phyloP scores from a whole-genome alignment of 805 yeast species.

The Candida silvatica region DNA sequence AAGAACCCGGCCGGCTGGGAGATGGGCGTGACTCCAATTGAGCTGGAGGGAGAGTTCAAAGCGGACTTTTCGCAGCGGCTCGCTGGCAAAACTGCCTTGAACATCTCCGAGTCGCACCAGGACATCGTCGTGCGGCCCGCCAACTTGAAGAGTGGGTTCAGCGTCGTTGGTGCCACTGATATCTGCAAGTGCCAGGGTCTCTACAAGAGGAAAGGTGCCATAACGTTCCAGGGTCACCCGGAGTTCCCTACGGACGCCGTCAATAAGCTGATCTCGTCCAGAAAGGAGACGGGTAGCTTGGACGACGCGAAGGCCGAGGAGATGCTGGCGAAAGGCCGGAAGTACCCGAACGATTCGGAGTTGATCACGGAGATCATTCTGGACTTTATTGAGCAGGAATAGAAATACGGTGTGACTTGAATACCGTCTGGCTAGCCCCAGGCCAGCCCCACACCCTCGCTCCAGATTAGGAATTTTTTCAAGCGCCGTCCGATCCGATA shows the following conservation, averaged over 20 bases:
- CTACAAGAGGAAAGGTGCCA: conserved; percentile 36
- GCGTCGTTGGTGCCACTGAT: conserved; percentile 42
- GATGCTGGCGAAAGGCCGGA: conserved; percentile 1
- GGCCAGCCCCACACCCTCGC: too few relatives aligned
- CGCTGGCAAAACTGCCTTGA: conserved; percentile 14
- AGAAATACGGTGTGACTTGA: too few relatives aligned
- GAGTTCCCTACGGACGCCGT: conserved; percentile 46
- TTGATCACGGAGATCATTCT: conserved; percentile 2
- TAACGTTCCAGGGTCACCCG: conserved; percentile 88
- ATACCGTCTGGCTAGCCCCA: too few relatives aligned
- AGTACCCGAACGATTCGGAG: conserved; percentile 5
- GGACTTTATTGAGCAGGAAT: background rate
- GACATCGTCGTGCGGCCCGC: conserved; percentile 35
- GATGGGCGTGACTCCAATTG: conserved; percentile 46
- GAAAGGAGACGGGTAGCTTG: conserved; percentile 6
- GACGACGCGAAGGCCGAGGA: conserved; percentile 5
- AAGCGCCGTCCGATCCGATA: too few relatives aligned
- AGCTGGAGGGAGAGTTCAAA: conserved; percentile 30
- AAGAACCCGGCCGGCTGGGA: conserved; percentile 68
- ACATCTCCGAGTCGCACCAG: conserved; percentile 48
- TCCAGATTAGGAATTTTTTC: too few relatives aligned
- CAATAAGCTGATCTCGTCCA: conserved; percentile 4
- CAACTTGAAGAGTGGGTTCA: background rate
- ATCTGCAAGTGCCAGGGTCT: conserved; percentile 63
- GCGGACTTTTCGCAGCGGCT: conserved; percentile 9